Evolutionary conservation across 345 rosid genomes (phyloP), one percentile per base, ranked within the genome.

Genomic region (Salix purpurea): DNA sequence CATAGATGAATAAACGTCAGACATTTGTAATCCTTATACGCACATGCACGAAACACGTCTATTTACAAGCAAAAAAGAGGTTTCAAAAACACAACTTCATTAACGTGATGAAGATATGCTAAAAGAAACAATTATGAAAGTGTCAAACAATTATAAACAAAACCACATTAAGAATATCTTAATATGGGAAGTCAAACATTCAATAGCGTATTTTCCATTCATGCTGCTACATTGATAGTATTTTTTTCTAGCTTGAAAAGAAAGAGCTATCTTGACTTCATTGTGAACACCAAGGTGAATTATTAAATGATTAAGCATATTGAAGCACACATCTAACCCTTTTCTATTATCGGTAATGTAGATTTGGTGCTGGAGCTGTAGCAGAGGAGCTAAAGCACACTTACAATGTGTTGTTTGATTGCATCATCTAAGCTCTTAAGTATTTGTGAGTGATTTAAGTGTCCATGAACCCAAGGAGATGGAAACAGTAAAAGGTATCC

Each of bases 291-390:
- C 62, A 36, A 72, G 32, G 65, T 72, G 34, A 3, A 44, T 21
- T 72, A 14, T 23, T 64, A 32, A 48, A 75, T 42, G 11, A 73
- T 65, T 65, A 28, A 4, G 24, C 54, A 32, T 61, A 44, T 48
- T 67, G 21, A 70, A 70, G 62, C 73, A 37, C 65, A 34, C 67
- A 69, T 52, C 87, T 84, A 78, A 82, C 68, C 48, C 39, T 54
- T 48, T 70, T 72, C 73, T 77, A 23, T 28, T 73, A 13, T 76
- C 83, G 78, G 69, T 34, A 56, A 50, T 86, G 89, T 83, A 94
- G 97, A 92, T 82, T 85, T 94, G 83, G 97, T 94, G 84, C 76
- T 94, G 97, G 97, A 94, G 91, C 94, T 92, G 85, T 87, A 91
- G 88, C 52, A 67, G 83, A 64, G 78, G 70, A 61, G 68, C 71